These are phyloP conservation scores for Xenoacremonium recifei DNA, from an alignment of 2,329 filamentous ascomycete species.

Conservation along the genomic window DNA sequence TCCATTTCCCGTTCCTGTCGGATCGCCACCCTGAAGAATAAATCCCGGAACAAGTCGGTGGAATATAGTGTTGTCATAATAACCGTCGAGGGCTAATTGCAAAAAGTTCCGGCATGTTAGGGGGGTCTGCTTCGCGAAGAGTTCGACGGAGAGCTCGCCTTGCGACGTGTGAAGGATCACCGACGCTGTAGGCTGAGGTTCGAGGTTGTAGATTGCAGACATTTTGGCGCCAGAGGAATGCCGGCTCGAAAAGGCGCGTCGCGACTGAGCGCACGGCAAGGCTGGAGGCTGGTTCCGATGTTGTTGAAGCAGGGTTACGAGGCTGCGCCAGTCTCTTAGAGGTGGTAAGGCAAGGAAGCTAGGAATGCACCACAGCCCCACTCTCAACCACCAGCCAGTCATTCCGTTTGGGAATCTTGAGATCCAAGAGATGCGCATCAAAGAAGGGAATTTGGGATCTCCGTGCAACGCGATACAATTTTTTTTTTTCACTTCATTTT, in stretches of 20 bases:
- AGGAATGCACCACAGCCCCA: too few relatives aligned
- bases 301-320: too few relatives aligned
- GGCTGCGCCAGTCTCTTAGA: too few relatives aligned
- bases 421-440: too few relatives aligned
- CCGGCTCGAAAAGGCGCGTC: not conserved
- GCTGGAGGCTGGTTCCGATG: too few relatives aligned
- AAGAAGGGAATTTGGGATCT: too few relatives aligned
- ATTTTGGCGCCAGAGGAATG: conserved; percentile 45
- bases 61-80: conserved; percentile 92
- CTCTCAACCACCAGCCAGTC: too few relatives aligned
- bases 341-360: too few relatives aligned
- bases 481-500: too few relatives aligned
- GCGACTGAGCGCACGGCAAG: not conserved
- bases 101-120: conserved; percentile 93
- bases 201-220: conserved; percentile 90
- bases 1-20: conserved; percentile 86
- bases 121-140: conserved; percentile 93
- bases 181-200: conserved; percentile 90
- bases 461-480: too few relatives aligned
- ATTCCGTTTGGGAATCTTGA: too few relatives aligned
- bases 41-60: conserved; percentile 91
- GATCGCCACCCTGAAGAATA: conserved; percentile 91
- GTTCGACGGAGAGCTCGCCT: conserved; percentile 85
- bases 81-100: conserved; percentile 90
- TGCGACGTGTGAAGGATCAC: conserved; percentile 86